These are phyloP conservation scores for Poterioochromonas sp. DNA, from an alignment of 352 stramenopile species.

Conservation along the genomic window DNA sequence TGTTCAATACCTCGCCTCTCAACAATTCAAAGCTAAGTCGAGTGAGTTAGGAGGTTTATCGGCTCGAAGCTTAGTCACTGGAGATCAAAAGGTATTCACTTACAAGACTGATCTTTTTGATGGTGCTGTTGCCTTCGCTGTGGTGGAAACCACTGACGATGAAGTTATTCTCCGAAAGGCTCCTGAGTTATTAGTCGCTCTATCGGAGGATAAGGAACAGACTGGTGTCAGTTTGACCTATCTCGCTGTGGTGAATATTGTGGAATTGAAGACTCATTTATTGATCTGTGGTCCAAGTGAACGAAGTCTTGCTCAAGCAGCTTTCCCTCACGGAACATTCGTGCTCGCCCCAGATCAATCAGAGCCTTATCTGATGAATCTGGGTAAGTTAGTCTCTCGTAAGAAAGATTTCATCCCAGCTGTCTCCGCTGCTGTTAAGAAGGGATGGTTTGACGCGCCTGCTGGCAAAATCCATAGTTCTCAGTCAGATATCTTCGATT, in stretches of 20 bases:
- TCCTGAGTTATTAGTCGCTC: slow-evolving; percentile 50
- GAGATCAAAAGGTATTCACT: slow-evolving; percentile 52
- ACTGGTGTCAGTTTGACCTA: slow-evolving; percentile 41
- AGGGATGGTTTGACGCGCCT: neutral
- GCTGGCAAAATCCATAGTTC: neutral
- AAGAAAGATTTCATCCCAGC: slow-evolving; percentile 41
- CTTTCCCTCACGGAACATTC: slow-evolving; percentile 41
- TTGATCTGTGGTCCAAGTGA: slow-evolving; percentile 48
- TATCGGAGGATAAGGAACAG: slow-evolving; percentile 46
- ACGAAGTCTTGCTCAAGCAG: slow-evolving; percentile 42
- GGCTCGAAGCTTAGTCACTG: slow-evolving; percentile 47
- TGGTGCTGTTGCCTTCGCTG: slow-evolving; percentile 47
- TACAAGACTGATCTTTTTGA: slow-evolving; percentile 38
- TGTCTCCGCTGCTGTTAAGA: neutral
- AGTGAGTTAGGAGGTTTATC: slow-evolving; percentile 45
- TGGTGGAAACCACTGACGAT: slow-evolving; percentile 54
- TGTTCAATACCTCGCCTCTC: slow-evolving; percentile 47
- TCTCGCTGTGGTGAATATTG: slow-evolving; percentile 58
- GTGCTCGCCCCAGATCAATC: neutral
- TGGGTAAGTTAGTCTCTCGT: slow-evolving; percentile 35
- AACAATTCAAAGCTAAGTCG: slow-evolving; percentile 57
- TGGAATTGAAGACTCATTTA: slow-evolving; percentile 47
- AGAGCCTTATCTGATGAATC: neutral
- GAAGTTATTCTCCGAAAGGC: slow-evolving; percentile 46
- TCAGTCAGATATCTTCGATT: neutral